phyloP scores from a whole-genome alignment of 352 stramenopile species.

The Thraustochytrium sp. region DNA sequence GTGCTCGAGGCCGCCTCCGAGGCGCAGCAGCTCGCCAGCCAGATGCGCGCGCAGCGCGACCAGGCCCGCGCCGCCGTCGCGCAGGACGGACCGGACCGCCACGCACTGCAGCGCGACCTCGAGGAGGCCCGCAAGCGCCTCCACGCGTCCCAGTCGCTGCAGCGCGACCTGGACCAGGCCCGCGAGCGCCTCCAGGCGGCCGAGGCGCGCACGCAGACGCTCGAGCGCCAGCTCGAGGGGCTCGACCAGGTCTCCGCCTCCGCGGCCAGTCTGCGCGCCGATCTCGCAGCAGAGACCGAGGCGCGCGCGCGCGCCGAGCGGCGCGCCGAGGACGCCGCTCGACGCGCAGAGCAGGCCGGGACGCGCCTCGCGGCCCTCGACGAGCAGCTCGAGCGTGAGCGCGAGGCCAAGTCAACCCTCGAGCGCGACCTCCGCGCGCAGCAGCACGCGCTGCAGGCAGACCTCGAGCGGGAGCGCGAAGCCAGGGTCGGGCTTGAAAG shows the following conservation, averaged over 20 bases:
- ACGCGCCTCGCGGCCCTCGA: not conserved
- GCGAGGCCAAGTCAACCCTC: not conserved
- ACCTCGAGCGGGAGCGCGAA: not conserved
- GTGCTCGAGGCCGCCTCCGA: conserved; percentile 15
- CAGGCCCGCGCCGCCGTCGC: not conserved
- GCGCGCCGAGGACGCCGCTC: not conserved
- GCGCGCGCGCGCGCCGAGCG: too few relatives aligned
- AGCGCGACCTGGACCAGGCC: too few relatives aligned
- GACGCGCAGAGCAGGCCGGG: not conserved
- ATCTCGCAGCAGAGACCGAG: too few relatives aligned
- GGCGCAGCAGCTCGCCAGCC: not conserved
- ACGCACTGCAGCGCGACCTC: too few relatives aligned
- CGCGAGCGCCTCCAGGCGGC: too few relatives aligned
- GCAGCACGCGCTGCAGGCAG: not conserved
- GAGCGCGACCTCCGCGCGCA: not conserved
- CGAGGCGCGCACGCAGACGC: too few relatives aligned
- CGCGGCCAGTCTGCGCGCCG: too few relatives aligned
- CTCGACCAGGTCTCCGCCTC: too few relatives aligned
- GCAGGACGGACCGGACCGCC: too few relatives aligned
- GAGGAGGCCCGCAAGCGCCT: too few relatives aligned
- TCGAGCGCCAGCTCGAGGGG: too few relatives aligned
- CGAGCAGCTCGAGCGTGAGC: not conserved
- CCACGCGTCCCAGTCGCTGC: too few relatives aligned
- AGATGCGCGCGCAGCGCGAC: conserved; percentile 26
- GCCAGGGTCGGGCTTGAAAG: not conserved